A percentile compares a stretch with the other conserved stretches of the same genome.
These are phyloP conservation scores for Meredithiella fracta DNA, from an alignment of 2,329 filamentous ascomycete genomes.

Conservation along the genomic window DNA sequence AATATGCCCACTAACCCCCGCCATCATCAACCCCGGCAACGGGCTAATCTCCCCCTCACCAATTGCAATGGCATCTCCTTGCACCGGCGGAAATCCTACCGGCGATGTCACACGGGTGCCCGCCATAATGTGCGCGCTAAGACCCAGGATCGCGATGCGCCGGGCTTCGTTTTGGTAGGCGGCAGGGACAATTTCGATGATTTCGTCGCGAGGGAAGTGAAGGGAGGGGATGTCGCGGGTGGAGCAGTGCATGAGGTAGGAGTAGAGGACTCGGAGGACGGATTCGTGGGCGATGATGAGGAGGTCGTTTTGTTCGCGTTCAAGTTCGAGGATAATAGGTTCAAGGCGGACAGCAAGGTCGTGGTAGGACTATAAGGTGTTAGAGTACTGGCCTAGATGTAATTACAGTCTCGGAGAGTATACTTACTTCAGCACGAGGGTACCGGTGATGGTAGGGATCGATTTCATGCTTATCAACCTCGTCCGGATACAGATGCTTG, in stretches of 20 bases:
- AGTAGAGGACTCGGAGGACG: constrained; percentile 90
- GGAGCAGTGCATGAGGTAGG: constrained; percentile 96
- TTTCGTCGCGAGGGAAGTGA: constrained; percentile 88
- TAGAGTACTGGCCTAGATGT: neutral
- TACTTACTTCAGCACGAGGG: constrained; percentile 68
- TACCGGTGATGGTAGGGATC: constrained; percentile 97
- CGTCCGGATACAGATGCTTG: constrained; percentile 67
- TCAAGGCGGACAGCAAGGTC: constrained; percentile 95
- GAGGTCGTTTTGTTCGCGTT: constrained; percentile 93
- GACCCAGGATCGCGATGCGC: constrained; percentile 65
- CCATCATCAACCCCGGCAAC: neutral
- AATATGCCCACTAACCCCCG: constrained; percentile 3
- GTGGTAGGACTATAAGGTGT: constrained; percentile 62
- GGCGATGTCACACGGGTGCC: constrained; percentile 21
- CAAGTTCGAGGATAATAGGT: constrained; percentile 91
- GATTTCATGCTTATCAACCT: constrained; percentile 79
- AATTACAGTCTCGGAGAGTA: neutral
- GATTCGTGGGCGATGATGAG: constrained; percentile 96
- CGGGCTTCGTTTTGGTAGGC: constrained; percentile 95
- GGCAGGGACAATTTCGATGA: constrained; percentile 95
- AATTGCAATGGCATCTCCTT: constrained; percentile 3
- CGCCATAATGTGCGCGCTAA: constrained; percentile 51
- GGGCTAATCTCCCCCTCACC: constrained; percentile 2
- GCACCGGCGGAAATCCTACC: constrained; percentile 1
- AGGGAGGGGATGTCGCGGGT: constrained; percentile 85